These are phyloP conservation scores for Begonia fuchsioides DNA, from an alignment of 306 rosid species.

Conservation along the genomic window DNA sequence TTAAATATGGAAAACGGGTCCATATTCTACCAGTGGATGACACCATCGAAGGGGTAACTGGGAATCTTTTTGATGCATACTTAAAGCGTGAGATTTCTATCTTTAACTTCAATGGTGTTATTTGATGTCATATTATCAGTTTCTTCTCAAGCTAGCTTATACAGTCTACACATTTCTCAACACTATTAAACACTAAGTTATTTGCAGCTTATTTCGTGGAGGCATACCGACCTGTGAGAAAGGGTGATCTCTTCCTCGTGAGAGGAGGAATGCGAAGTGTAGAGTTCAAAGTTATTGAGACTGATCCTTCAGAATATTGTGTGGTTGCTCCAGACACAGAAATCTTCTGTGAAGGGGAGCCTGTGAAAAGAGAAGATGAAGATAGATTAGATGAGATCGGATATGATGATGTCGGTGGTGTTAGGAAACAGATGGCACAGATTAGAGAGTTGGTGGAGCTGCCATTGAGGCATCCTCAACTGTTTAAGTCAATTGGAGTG, in stretches of 20 bases:
- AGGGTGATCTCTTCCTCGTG: slow-evolving; percentile 56
- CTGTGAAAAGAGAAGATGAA: slow-evolving; percentile 51
- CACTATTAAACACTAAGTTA: background rate
- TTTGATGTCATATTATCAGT: no score
- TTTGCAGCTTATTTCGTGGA: slow-evolving; percentile 53
- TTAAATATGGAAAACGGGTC: slow-evolving; percentile 13
- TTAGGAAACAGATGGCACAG: slow-evolving; percentile 61
- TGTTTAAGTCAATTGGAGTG: slow-evolving; percentile 51
- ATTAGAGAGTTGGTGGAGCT: slow-evolving; percentile 57
- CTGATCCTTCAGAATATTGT: slow-evolving; percentile 49
- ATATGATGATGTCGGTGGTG: slow-evolving; percentile 62
- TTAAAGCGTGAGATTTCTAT: slow-evolving; percentile 11
- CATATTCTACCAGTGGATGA: slow-evolving; percentile 22
- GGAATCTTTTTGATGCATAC: slow-evolving; percentile 16
- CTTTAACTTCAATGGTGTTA: background rate
- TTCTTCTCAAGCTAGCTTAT: background rate
- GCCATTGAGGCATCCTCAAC: slow-evolving; percentile 58
- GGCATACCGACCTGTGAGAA: slow-evolving; percentile 55
- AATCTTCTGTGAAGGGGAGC: slow-evolving; percentile 52
- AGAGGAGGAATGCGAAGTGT: slow-evolving; percentile 63
- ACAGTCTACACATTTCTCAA: background rate
- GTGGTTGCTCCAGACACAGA: slow-evolving; percentile 58
- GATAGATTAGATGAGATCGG: slow-evolving; percentile 54
- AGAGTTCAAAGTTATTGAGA: slow-evolving; percentile 60
- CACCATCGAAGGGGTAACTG: slow-evolving; percentile 19